A percentile compares a stretch with the other conserved stretches of the same genome.
Conservation (phyloP, 2,329 filamentous ascomycete species). For the Talaromyces sp. region DNA sequence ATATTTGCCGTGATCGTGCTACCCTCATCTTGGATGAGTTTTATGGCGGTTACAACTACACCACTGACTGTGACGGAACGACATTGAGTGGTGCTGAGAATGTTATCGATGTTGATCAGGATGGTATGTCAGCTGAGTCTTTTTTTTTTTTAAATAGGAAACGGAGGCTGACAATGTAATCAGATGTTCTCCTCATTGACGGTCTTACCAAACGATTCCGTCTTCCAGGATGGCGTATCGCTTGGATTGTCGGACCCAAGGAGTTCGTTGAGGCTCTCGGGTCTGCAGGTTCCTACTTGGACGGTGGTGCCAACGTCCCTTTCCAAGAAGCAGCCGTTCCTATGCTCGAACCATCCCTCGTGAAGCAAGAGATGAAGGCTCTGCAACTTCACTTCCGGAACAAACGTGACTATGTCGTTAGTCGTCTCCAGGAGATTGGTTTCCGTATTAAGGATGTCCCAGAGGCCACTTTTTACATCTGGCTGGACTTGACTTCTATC, state of each 20-base stretch:
- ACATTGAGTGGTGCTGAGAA: conserved; percentile 89
- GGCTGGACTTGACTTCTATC: conserved; percentile 58
- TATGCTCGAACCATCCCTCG: conserved; percentile 84
- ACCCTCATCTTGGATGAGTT: conserved; percentile 96
- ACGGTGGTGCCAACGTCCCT: conserved; percentile 89
- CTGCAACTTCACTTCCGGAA: conserved; percentile 85
- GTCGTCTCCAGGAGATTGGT: conserved; percentile 76
- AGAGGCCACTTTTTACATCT: conserved; percentile 93
- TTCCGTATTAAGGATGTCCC: conserved; percentile 82
- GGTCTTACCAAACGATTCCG: conserved; percentile 96
- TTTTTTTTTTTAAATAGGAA: not conserved
- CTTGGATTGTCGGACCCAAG: conserved; percentile 94
- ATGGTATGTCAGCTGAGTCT: conserved; percentile 42
- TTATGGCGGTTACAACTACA: conserved; percentile 96
- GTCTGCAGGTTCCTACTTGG: conserved; percentile 88
- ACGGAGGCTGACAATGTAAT: conserved; percentile 3
- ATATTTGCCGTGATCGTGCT: conserved; percentile 83
- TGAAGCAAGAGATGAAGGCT: conserved; percentile 81
- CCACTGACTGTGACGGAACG: conserved; percentile 80
- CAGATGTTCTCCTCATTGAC: conserved; percentile 88
- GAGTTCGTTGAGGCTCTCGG: conserved; percentile 93
- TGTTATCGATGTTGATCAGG: conserved; percentile 81
- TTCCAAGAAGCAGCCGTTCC: conserved; percentile 91
- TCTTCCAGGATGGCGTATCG: conserved; percentile 91
- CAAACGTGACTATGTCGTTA: conserved; percentile 89